phyloP scores from a whole-genome alignment of 495 filamentous ascomycete species.

The Amniculicola lignicola region DNA sequence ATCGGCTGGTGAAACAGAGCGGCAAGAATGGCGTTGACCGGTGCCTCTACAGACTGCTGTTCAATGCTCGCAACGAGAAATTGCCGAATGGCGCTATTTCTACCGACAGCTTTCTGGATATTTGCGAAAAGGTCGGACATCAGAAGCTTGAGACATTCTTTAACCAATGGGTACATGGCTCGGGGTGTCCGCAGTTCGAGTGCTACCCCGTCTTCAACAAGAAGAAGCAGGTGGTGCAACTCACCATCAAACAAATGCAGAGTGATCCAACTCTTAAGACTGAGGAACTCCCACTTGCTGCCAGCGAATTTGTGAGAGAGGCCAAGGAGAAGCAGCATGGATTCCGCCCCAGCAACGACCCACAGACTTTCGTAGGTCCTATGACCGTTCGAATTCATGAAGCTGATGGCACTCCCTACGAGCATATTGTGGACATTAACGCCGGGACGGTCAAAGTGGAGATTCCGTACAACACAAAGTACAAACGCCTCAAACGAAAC shows the following conservation, averaged over 20 bases:
- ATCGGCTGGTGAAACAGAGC: conserved; percentile 79
- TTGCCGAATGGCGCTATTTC: conserved; percentile 69
- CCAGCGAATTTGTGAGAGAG: conserved; percentile 74
- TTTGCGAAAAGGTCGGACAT: conserved; percentile 83
- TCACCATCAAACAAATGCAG: conserved; percentile 82
- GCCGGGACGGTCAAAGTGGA: conserved; percentile 78
- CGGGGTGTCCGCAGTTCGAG: conserved; percentile 81
- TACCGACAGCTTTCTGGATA: conserved; percentile 68
- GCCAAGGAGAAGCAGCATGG: conserved; percentile 70
- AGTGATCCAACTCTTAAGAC: conserved; percentile 48
- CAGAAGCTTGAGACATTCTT: conserved; percentile 83
- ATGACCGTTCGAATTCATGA: conserved; percentile 99
- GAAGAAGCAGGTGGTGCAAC: conserved; percentile 92
- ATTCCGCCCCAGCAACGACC: conserved; percentile 66
- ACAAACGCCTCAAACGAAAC: conserved; percentile 93
- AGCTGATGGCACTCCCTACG: conserved; percentile 96
- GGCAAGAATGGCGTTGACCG: conserved; percentile 78
- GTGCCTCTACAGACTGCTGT: conserved; percentile 76
- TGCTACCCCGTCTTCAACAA: conserved; percentile 93
- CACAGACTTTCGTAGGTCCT: conserved; percentile 75
- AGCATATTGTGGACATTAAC: conserved; percentile 94
- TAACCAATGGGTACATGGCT: conserved; percentile 84
- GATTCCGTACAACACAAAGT: conserved; percentile 98
- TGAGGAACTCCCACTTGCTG: conserved; percentile 41
- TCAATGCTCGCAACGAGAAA: conserved; percentile 75